Evolutionary conservation across 2,329 filamentous ascomycete genomes (phyloP), one percentile per base, ranked within the genome.

Genomic region (Fusarium burgessii): DNA sequence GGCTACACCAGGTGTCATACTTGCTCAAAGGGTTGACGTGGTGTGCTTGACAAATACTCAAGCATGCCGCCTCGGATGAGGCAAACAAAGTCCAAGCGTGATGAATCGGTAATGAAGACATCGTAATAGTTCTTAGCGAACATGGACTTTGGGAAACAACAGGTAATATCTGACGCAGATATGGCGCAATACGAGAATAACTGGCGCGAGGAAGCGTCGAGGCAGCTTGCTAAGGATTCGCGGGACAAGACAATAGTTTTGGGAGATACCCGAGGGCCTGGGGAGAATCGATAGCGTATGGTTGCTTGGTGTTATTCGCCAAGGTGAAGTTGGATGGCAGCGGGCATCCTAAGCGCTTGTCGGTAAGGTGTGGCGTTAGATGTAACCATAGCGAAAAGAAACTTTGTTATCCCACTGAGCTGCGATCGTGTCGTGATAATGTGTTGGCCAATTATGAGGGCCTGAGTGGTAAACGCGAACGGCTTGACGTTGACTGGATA

Each of bases 1-100:
- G 74, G 72, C 71, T 74, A 73, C 51, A 54, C 50, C 55, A 65
- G 69, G 69, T 71, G 64, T 54, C 58, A 65, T 74, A 66, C 38
- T 73, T 73, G 68, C 68, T 68, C 61, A 58, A 47, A 67, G 62
- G 49, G 69, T 43, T 50, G 35, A 57, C 47, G 49, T 58, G 67
- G 60, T 45, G 45, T 65, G 50, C 58, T 58, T 42, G 38, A 59
- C 59, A 49, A 55, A 66, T 29, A 36, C 43, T 59, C 38, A 51
- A 62, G 62, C 62, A 66, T 61, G 52, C 59, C 59, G 58, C 62
- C 59, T 72, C 60, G n/a, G 56, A 59, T 46, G 51, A 66, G 68
- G 61, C 50, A 58, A 41, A 35, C 45, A 36, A 42, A 56, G 50
- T 58, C 62, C 66, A 62, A 70, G 61, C 62, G 38, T 46, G 56